These are phyloP conservation scores for Malassezia globosa DNA, from an alignment of 1,284 basidiomycete genomes.

Conservation along the genomic window DNA sequence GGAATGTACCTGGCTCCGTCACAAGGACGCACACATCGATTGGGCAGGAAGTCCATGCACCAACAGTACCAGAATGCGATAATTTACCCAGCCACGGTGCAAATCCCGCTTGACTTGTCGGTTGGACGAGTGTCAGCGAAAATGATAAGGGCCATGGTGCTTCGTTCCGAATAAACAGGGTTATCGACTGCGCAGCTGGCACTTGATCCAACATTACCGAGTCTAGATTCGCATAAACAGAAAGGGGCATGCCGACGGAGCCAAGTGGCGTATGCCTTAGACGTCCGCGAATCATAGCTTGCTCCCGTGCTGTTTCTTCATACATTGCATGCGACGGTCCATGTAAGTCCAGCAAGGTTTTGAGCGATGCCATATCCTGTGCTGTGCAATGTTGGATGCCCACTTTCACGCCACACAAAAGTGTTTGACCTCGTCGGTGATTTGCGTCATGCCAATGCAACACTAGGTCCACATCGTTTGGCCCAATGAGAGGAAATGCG, in stretches of 20 bases:
- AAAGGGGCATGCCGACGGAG: background rate
- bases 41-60: background rate
- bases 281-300: constrained; percentile 19
- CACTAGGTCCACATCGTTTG: constrained; percentile 7
- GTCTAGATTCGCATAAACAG: background rate
- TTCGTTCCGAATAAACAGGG: constrained; percentile 8
- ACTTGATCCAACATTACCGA: background rate
- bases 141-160: constrained; percentile 8
- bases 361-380: background rate
- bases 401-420: constrained; percentile 4
- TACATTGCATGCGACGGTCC: constrained; percentile 20
- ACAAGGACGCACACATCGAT: background rate
- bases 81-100: constrained; percentile 11
- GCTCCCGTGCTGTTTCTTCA: constrained; percentile 27
- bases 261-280: constrained; percentile 4
- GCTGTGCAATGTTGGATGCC: constrained; percentile 4
- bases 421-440: background rate
- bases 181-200: background rate
- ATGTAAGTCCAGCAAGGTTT: background rate
- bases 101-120: background rate
- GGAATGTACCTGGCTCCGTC: constrained; percentile 4
- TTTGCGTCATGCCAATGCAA: constrained; percentile 1
- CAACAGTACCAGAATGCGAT: background rate
- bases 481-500: constrained; percentile 1
- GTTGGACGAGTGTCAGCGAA: background rate